Evolutionary conservation across 106 monocot genomes (phyloP), one percentile per base, ranked within the genome.

Genomic region (Dendrobium chrysotoxum): DNA sequence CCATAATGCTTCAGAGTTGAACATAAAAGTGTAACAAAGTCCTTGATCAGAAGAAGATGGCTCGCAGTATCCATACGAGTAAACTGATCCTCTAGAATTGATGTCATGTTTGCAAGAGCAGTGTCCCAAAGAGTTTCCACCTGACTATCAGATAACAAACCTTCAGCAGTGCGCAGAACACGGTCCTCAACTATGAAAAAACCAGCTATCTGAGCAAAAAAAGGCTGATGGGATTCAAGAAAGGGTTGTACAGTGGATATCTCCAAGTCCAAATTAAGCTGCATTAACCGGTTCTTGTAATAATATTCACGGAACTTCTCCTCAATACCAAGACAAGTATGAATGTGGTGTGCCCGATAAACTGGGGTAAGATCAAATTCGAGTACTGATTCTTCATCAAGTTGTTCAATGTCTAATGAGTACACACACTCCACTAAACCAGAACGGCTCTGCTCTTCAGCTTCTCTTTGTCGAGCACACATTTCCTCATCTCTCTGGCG

Each of bases 181-280:
- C 89, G 89, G 79, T 94, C 91, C 82, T 97, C 97, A 21, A 97
- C 89, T 15, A 97, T 92, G 85, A 97, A 97, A 81, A 86, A 90
- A 7, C 97, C 97, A 55, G 94, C 92, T 46, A 97, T 88, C 76
- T 97, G 97, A 7, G 87, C 75, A 75, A 97, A 91, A 86, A 92
- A 94, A 0, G 90, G 88, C 74, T 92, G 94, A 77, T 97, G 92
- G 17, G 92, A 97, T 77, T 97, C 94, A 30, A 97, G 85, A 80
- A 97, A 97, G 31, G 94, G 87, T 21, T 94, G 94, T 3, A 81
- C 39, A 31, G 88, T 53, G 1, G 90, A 85, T 50, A 97, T 88
- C 81, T 94, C 89, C 70, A 94, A 28, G 81, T 94, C 94, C 82
- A 94, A 79, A 68, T 97, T 94, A 47, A 97, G 80, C 81, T 97